Conservation (phyloP, 306 rosid species). For the Lotus japonicus region DNA sequence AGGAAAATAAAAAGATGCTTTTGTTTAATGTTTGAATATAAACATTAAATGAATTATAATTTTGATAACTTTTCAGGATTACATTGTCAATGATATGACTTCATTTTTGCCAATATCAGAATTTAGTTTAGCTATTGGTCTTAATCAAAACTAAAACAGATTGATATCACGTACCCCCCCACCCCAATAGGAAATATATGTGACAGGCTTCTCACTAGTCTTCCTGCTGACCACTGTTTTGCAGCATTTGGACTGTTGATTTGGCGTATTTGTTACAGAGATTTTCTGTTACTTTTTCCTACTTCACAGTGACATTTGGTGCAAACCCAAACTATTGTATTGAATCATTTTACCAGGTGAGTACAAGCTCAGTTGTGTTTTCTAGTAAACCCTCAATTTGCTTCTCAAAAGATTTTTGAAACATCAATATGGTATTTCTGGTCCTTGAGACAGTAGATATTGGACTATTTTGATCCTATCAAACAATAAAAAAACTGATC, state of each 20-base stretch:
- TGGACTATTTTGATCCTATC: not conserved
- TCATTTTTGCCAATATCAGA: not conserved
- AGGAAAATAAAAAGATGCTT: not conserved
- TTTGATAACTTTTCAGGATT: not conserved
- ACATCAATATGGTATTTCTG: not conserved
- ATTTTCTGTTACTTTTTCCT: conserved; percentile 67
- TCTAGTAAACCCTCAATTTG: not conserved
- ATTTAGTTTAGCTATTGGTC: not conserved
- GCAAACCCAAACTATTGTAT: conserved; percentile 87
- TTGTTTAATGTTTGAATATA: not conserved
- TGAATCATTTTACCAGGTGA: conserved; percentile 94
- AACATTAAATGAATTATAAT: not conserved
- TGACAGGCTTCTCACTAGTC: conserved; percentile 16
- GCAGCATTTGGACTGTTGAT: conserved; percentile 98
- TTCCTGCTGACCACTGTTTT: conserved; percentile 28
- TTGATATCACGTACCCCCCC: not conserved
- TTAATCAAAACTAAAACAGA: conserved; percentile 10
- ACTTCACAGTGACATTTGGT: conserved; percentile 86
- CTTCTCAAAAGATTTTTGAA: not conserved
- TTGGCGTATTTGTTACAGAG: conserved; percentile 79
- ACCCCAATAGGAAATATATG: not conserved
- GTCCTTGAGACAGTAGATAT: not conserved
- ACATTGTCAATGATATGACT: not conserved
- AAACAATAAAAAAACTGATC: not conserved
- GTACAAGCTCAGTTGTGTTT: not conserved